phyloP scores from a whole-genome alignment of 352 stramenopile species.

The Phytophthora podocarpi region DNA sequence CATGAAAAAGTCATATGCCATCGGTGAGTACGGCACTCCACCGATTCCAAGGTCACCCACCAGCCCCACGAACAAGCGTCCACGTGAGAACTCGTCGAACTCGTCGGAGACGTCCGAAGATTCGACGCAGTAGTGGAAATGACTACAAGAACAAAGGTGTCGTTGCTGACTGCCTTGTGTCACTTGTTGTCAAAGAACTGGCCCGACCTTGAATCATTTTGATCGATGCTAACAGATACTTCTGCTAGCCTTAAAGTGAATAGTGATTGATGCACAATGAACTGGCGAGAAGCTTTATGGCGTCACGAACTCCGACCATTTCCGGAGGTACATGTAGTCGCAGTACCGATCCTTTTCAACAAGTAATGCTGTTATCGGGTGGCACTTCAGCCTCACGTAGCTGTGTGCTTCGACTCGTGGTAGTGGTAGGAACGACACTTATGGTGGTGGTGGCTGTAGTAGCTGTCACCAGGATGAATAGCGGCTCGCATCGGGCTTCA shows the following conservation, averaged over 20 bases:
- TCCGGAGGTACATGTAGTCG: not conserved
- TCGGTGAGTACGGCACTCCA: conserved; percentile 31
- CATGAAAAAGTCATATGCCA: conserved; percentile 91
- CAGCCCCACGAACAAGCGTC: conserved; percentile 37
- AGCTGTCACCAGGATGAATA: not conserved
- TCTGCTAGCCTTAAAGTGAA: not conserved
- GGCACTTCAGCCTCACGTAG: not conserved
- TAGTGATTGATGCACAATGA: conserved; percentile 23
- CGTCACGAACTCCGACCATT: not conserved
- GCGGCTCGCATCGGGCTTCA: not conserved
- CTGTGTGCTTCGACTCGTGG: conserved; percentile 14
- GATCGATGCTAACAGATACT: conserved; percentile 25
- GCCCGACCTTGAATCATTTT: conserved; percentile 13
- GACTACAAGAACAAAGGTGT: not conserved
- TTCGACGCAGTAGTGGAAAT: conserved; percentile 19
- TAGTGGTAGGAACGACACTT: conserved; percentile 8
- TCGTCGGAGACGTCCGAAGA: conserved; percentile 44
- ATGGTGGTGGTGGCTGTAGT: conserved; percentile 2
- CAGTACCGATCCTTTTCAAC: too few species aligned
- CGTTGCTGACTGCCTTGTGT: conserved; percentile 3
- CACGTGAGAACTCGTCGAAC: conserved; percentile 37
- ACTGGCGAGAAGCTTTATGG: conserved; percentile 4
- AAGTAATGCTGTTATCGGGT: not conserved
- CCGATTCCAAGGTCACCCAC: conserved; percentile 7
- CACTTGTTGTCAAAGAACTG: conserved; percentile 6